These are phyloP conservation scores for Mycocentrospora acerina DNA, from an alignment of 2,329 filamentous ascomycete species.

Conservation along the genomic window DNA sequence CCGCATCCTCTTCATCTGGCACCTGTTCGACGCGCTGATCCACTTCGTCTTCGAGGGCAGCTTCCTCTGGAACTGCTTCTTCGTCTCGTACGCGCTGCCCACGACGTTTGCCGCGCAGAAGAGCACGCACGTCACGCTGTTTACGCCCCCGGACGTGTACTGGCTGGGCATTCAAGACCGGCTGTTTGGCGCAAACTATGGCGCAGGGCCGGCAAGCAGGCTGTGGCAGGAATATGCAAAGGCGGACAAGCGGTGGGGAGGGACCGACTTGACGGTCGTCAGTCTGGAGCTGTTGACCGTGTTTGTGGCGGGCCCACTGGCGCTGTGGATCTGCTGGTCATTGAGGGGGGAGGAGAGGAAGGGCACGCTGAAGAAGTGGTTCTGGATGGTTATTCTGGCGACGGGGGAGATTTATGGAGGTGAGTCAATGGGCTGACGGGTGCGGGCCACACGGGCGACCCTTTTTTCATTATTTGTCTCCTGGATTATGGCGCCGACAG, in stretches of 20 bases:
- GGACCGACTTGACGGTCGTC: constrained; percentile 60
- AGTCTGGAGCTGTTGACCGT: constrained; percentile 64
- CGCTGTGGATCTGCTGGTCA: constrained; percentile 58
- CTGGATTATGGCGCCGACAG: no score
- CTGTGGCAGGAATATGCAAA: constrained; percentile 69
- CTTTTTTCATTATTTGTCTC: no score
- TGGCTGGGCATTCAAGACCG: constrained; percentile 57
- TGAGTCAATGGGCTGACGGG: no score
- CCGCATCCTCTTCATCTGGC: constrained; percentile 89
- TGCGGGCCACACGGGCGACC: no score
- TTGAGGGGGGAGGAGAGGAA: constrained; percentile 45
- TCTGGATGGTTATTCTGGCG: constrained; percentile 60
- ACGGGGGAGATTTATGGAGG: constrained; percentile 66
- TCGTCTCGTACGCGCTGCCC: constrained; percentile 57
- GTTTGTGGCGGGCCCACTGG: constrained; percentile 59
- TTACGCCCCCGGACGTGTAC: constrained; percentile 51
- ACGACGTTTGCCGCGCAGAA: constrained; percentile 35
- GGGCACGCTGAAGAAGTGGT: constrained; percentile 46
- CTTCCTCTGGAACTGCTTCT: constrained; percentile 94
- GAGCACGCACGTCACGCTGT: constrained; percentile 37
- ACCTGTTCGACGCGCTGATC: constrained; percentile 87
- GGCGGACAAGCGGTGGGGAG: constrained; percentile 63
- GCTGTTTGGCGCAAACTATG: constrained; percentile 63
- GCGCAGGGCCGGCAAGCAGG: constrained; percentile 53
- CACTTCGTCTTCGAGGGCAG: constrained; percentile 89